These are phyloP conservation scores for Psilocybe sp. DNA, from an alignment of 768 basidiomycete genomes.

Conservation along the genomic window DNA sequence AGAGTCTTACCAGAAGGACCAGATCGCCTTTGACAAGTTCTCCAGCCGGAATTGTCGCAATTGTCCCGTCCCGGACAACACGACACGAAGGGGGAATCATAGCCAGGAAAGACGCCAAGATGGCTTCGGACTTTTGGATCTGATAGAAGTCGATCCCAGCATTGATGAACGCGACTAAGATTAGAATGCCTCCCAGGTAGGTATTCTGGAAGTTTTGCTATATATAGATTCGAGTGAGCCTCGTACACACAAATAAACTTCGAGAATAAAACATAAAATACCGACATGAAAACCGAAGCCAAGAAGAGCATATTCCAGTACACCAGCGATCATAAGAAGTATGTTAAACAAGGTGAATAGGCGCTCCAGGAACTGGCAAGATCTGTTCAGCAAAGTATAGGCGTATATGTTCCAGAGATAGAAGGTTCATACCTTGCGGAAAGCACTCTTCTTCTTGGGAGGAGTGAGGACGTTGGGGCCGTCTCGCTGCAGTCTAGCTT, in stretches of 20 bases:
- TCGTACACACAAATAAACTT: constrained; percentile 2
- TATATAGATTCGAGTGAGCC: not conserved
- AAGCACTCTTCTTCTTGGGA: constrained; percentile 62
- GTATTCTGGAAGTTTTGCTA: constrained; percentile 63
- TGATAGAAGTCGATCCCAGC: constrained; percentile 72
- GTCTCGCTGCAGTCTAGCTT: constrained; percentile 48
- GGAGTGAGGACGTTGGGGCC: constrained; percentile 66
- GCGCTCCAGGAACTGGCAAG: constrained; percentile 60
- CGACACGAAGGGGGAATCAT: constrained; percentile 72
- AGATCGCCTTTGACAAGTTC: constrained; percentile 66
- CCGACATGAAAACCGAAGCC: constrained; percentile 58
- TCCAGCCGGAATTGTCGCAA: constrained; percentile 55
- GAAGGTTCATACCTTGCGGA: constrained; percentile 51
- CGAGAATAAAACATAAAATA: constrained; percentile 5
- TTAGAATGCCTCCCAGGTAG: constrained; percentile 69
- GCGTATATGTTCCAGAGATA: not conserved
- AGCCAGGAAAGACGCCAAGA: constrained; percentile 68
- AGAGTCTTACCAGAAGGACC: constrained; percentile 54
- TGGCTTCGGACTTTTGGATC: constrained; percentile 72
- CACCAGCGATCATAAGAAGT: constrained; percentile 61
- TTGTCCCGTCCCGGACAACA: constrained; percentile 55
- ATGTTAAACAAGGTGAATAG: constrained; percentile 66
- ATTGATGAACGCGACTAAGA: constrained; percentile 65
- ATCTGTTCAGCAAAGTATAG: constrained; percentile 4
- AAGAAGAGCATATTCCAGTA: constrained; percentile 63